A percentile compares a stretch with the other conserved stretches of the same genome.
Evolutionary conservation across 176 grass and related monocot species (phyloP).

Genomic region (Luzula sylvatica): DNA sequence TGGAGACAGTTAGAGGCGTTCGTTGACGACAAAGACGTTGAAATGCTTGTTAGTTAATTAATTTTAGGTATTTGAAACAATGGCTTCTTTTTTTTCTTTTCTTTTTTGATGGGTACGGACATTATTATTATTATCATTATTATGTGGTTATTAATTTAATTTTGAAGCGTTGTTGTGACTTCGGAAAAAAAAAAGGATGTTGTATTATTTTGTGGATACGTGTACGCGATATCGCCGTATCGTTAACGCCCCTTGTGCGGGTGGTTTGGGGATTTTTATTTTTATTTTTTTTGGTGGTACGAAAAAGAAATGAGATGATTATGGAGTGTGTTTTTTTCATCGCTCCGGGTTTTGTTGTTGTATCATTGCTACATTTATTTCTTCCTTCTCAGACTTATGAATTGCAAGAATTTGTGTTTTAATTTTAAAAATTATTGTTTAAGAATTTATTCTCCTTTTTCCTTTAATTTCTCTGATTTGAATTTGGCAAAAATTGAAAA

Average conservation of each 20-base stretch:
- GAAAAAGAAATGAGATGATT: too few species aligned
- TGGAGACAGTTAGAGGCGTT: slow-evolving; percentile 73
- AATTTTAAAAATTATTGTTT: too few species aligned
- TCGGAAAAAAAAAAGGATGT: not conserved
- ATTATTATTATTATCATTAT: slow-evolving; percentile 19
- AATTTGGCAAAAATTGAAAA: too few species aligned
- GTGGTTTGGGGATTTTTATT: slow-evolving; percentile 10
- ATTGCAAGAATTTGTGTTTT: too few species aligned
- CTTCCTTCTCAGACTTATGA: too few species aligned
- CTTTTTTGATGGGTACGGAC: slow-evolving; percentile 9
- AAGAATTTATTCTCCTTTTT: too few species aligned
- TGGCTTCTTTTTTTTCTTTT: slow-evolving; percentile 15
- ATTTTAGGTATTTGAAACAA: slow-evolving; percentile 18
- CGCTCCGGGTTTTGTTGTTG: too few species aligned
- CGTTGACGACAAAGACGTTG: slow-evolving; percentile 54
- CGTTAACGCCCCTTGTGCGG: slow-evolving; percentile 3
- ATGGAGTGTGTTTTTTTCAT: too few species aligned
- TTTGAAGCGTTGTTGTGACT: slow-evolving; percentile 15
- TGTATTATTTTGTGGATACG: slow-evolving; percentile 32
- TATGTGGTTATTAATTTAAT: slow-evolving; percentile 36
- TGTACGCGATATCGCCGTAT: not conserved
- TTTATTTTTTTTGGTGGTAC: not conserved
- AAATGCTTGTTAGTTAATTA: slow-evolving; percentile 80
- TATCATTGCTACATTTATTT: too few species aligned
- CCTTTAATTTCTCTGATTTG: too few species aligned